These are phyloP conservation scores for Salix suchowensis DNA, from an alignment of 345 rosid genomes.

Conservation along the genomic window DNA sequence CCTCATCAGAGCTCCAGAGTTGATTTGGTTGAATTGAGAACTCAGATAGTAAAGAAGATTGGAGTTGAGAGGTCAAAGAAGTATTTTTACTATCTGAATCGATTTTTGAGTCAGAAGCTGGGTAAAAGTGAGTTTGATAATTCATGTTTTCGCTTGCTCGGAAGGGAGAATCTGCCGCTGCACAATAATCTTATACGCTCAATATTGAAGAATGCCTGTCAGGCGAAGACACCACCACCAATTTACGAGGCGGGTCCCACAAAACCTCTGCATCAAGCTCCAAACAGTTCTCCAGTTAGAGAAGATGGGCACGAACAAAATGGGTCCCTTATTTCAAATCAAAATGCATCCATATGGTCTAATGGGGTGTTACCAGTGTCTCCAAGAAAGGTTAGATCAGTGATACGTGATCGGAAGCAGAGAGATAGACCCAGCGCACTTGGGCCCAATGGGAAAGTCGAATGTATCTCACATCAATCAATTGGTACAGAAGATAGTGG, in stretches of 20 bases:
- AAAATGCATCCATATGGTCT: constrained; percentile 54
- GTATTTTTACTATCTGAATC: constrained; percentile 68
- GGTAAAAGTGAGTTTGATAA: constrained; percentile 80
- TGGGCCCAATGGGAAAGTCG: constrained; percentile 84
- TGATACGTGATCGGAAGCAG: constrained; percentile 51
- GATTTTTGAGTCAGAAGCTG: constrained; percentile 79
- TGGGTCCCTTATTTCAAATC: constrained; percentile 43
- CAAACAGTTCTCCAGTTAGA: constrained; percentile 36
- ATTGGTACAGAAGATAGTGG: constrained; percentile 48
- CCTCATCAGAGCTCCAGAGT: constrained; percentile 72
- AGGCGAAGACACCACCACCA: constrained; percentile 61
- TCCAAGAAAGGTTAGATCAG: constrained; percentile 65
- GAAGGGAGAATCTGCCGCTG: constrained; percentile 81
- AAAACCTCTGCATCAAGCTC: constrained; percentile 41
- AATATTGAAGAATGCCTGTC: constrained; percentile 75
- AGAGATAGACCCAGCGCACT: constrained; percentile 76
- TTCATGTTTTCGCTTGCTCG: constrained; percentile 66
- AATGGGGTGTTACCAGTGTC: constrained; percentile 76
- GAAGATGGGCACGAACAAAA: constrained; percentile 60
- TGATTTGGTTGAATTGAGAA: constrained; percentile 73
- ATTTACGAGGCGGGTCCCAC: constrained; percentile 42
- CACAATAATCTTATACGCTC: constrained; percentile 82
- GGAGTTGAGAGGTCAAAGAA: constrained; percentile 79
- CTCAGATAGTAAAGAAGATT: constrained; percentile 72
- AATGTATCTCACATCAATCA: constrained; percentile 45